A percentile compares a stretch with the other conserved stretches of the same genome.
phyloP scores from a whole-genome alignment of 345 rosid genomes.

The Lumnitzera littorea region DNA sequence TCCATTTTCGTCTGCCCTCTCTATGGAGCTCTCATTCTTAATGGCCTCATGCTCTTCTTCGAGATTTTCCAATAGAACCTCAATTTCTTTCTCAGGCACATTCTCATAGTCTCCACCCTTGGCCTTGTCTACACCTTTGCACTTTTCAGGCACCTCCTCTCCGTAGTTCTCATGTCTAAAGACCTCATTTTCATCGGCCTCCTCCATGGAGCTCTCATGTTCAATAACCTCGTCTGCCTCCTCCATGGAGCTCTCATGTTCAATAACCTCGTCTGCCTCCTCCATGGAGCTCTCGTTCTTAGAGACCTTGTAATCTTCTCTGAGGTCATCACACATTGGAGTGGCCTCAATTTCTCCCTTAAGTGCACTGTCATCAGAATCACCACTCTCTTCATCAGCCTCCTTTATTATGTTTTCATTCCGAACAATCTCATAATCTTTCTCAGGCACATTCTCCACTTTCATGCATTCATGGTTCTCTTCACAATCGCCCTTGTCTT shows the following conservation, averaged over 20 bases:
- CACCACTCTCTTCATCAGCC: background rate
- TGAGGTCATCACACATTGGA: too few species aligned
- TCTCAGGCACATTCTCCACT: background rate
- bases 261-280: background rate
- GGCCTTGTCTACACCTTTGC: too few species aligned
- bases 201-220: conserved; percentile 6
- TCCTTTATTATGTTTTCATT: background rate
- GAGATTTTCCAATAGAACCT: too few species aligned
- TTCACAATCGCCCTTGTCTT: background rate
- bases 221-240: background rate
- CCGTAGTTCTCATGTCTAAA: too few species aligned
- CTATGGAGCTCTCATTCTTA: background rate
- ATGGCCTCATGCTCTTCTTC: too few species aligned
- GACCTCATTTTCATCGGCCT: background rate
- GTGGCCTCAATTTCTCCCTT: background rate
- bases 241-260: background rate
- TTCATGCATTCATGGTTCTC: background rate
- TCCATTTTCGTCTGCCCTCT: too few species aligned
- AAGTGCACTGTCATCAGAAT: background rate
- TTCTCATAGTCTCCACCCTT: too few species aligned
- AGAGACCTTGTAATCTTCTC: conserved; percentile 13
- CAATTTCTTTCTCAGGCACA: too few species aligned
- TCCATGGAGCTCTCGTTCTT: conserved; percentile 22
- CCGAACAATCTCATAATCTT: background rate
- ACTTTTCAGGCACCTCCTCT: too few species aligned